Percentiles rank a stretch among this genome's conserved stretches.
Evolutionary conservation across 805 yeast genomes (phyloP).

Genomic region (Yamadazyma ubonensis): DNA sequence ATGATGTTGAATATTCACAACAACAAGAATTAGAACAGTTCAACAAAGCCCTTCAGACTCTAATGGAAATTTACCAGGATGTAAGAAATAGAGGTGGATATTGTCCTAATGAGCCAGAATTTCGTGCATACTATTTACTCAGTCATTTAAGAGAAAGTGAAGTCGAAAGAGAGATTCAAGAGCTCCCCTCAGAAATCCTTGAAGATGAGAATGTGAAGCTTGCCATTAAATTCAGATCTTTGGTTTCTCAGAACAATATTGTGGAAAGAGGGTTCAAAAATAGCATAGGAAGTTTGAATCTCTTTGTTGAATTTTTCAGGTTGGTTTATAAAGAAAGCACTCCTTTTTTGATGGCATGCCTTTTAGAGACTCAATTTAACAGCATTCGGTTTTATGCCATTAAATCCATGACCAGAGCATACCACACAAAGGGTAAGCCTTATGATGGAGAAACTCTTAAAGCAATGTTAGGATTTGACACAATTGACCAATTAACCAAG

Average conservation of each 20-base stretch:
- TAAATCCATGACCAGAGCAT: conserved; percentile 60
- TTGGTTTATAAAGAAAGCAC: conserved; percentile 44
- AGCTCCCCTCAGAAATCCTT: conserved; percentile 58
- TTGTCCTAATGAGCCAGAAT: conserved; percentile 87
- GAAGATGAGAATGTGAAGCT: conserved; percentile 58
- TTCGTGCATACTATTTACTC: conserved; percentile 81
- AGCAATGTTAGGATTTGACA: conserved; percentile 64
- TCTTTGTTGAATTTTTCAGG: conserved; percentile 65
- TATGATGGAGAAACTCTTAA: conserved; percentile 50
- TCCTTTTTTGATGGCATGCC: conserved; percentile 69
- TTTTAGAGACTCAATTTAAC: conserved; percentile 77
- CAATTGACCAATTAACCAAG: conserved; percentile 46
- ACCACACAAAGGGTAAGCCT: conserved; percentile 71
- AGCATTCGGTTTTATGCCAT: conserved; percentile 76
- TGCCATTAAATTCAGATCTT: conserved; percentile 67
- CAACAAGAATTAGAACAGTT: conserved; percentile 96
- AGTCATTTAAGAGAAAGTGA: conserved; percentile 84
- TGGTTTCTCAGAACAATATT: conserved; percentile 61
- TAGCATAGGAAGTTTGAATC: conserved; percentile 54
- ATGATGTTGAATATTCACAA: conserved; percentile 69
- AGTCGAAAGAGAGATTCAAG: conserved; percentile 70
- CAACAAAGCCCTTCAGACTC: conserved; percentile 84
- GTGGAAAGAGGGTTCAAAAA: conserved; percentile 53
- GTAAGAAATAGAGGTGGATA: conserved; percentile 65
- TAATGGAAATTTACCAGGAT: conserved; percentile 83